Conservation (phyloP, 345 rosid genomes). For the Brassica rapa region DNA sequence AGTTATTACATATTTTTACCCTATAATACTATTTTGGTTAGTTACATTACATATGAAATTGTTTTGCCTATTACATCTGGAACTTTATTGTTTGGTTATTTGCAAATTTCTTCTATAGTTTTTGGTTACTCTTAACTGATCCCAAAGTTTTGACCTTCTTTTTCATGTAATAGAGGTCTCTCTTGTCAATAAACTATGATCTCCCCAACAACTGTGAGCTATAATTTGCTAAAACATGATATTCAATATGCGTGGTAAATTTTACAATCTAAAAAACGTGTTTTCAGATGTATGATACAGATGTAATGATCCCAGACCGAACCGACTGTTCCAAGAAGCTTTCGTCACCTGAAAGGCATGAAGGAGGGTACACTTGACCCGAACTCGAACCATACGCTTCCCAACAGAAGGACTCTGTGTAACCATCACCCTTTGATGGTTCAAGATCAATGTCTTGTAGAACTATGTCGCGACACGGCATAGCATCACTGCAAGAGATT, state of each 20-base stretch:
- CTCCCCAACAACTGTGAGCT: constrained; percentile 2
- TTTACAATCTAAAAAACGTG: constrained; percentile 1
- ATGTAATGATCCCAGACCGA: constrained; percentile 14
- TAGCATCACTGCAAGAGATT: constrained; percentile 67
- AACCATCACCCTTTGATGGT: constrained; percentile 43
- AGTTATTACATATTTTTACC: not conserved
- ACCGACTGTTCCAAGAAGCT: constrained; percentile 53
- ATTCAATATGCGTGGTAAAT: not conserved
- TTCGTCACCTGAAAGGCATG: constrained; percentile 52
- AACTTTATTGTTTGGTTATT: not conserved
- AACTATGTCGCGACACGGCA: constrained; percentile 29
- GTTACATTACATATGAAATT: not conserved
- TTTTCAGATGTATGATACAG: constrained; percentile 42
- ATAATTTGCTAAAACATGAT: not conserved
- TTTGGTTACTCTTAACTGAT: not conserved
- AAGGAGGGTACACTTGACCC: constrained; percentile 60
- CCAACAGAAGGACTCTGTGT: constrained; percentile 68
- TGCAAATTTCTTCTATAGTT: not conserved
- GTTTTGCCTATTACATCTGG: not conserved
- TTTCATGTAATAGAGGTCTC: not conserved
- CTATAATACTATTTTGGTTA: not conserved
- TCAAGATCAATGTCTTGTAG: constrained; percentile 66
- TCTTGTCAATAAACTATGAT: not conserved
- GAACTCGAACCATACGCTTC: constrained; percentile 64
- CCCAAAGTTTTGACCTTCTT: not conserved